A percentile compares a stretch with the other conserved stretches of the same genome.
Evolutionary conservation across 371 early-diverging fungal genomes (phyloP).

Genomic region (Circinella minor): DNA sequence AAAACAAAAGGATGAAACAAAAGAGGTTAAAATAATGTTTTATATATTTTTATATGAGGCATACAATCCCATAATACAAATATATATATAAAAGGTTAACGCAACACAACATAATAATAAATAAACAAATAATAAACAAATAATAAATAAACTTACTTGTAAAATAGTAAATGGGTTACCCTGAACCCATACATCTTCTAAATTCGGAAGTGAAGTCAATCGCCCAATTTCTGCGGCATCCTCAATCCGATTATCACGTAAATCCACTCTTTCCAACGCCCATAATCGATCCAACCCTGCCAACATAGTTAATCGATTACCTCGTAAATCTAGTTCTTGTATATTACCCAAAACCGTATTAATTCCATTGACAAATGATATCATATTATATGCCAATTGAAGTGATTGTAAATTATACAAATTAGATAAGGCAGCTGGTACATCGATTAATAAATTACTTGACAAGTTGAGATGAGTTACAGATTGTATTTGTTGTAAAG

Average conservation of each 20-base stretch:
- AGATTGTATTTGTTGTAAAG: conserved; percentile 45
- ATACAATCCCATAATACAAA: neutral
- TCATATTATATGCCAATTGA: conserved; percentile 70
- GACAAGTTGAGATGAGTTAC: conserved; percentile 69
- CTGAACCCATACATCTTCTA: conserved; percentile 63
- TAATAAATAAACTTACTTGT: conserved; percentile 42
- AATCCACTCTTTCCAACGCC: conserved; percentile 72
- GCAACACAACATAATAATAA: neutral
- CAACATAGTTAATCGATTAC: conserved; percentile 68
- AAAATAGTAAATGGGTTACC: conserved; percentile 64
- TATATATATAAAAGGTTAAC: no score
- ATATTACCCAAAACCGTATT: conserved; percentile 72
- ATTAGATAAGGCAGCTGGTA: conserved; percentile 60
- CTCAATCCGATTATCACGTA: conserved; percentile 68
- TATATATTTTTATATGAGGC: neutral
- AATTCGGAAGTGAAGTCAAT: conserved; percentile 59
- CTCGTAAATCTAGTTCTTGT: conserved; percentile 62
- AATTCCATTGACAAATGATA: conserved; percentile 63
- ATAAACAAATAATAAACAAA: neutral
- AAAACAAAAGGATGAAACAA: conserved; percentile 4
- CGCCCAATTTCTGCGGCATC: conserved; percentile 65
- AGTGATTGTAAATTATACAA: conserved; percentile 65
- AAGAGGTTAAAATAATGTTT: neutral
- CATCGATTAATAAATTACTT: conserved; percentile 63
- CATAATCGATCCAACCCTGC: conserved; percentile 72